Conservation (phyloP, 768 basidiomycete genomes). For the Trametes villosa region DNA sequence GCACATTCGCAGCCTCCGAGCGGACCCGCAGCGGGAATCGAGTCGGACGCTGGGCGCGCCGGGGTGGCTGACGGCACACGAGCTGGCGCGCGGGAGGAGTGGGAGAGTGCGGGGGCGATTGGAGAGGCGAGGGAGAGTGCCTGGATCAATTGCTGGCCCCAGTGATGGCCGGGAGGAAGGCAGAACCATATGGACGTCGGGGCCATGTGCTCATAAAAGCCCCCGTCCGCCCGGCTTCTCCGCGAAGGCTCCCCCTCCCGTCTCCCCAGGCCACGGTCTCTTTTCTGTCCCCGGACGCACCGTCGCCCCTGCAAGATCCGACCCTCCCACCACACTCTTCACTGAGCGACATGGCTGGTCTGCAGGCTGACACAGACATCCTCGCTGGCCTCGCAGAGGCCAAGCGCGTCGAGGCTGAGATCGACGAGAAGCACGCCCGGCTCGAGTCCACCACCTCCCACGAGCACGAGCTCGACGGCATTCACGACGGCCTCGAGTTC, state of each 20-base stretch:
- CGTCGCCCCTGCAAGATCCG: background rate
- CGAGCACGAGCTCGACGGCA: conserved; percentile 40
- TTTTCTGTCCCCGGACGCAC: background rate
- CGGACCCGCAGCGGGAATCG: background rate
- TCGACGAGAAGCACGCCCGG: conserved; percentile 32
- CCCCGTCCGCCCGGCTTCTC: background rate
- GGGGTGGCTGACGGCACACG: background rate
- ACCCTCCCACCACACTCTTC: conserved; percentile 10
- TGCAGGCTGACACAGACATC: conserved; percentile 29
- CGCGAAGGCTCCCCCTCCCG: conserved; percentile 10
- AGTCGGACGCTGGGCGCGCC: background rate
- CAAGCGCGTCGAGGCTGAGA: conserved; percentile 23
- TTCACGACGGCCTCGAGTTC: conserved; percentile 59
- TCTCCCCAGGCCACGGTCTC: background rate
- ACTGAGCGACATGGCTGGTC: conserved; percentile 29
- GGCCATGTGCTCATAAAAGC: conserved; percentile 16
- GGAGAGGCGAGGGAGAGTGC: background rate
- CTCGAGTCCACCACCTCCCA: conserved; percentile 18
- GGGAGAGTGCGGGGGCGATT: background rate
- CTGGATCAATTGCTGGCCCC: background rate
- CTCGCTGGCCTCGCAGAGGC: conserved; percentile 30
- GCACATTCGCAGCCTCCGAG: background rate
- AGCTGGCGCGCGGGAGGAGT: background rate
- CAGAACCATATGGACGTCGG: conserved; percentile 16
- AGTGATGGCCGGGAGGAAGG: conserved; percentile 10